Conservation (phyloP, 805 yeast genomes). For the Schwanniomyces sp. region DNA sequence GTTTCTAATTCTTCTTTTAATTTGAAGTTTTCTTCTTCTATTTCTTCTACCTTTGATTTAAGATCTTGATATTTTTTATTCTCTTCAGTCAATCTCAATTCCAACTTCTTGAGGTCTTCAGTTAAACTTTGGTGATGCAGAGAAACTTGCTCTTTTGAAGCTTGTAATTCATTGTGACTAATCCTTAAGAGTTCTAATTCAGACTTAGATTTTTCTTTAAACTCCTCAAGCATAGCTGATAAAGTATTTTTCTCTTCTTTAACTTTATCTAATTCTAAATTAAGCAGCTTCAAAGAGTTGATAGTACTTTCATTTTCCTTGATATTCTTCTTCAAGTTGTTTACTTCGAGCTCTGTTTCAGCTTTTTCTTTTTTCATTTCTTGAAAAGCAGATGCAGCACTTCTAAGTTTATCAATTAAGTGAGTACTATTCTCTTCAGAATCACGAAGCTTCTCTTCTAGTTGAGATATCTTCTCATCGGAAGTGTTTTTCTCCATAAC, state of each 20-base stretch:
- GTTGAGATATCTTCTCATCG: slow-evolving; percentile 16
- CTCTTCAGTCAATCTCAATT: slow-evolving; percentile 1
- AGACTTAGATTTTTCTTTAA: slow-evolving; percentile 1
- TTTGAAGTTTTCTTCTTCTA: slow-evolving; percentile 1
- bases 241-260: neutral
- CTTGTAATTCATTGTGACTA: slow-evolving; percentile 12
- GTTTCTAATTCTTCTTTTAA: neutral
- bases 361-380: slow-evolving; percentile 22
- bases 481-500: slow-evolving; percentile 17
- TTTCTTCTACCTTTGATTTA: slow-evolving; percentile 1
- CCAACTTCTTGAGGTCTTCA: slow-evolving; percentile 1
- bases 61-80: neutral
- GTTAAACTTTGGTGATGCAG: neutral
- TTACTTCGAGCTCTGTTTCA: slow-evolving; percentile 12
- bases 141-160: slow-evolving; percentile 2
- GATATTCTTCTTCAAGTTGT: slow-evolving; percentile 19
- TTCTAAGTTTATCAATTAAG: slow-evolving; percentile 41
- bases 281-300: slow-evolving; percentile 12
- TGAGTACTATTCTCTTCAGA: slow-evolving; percentile 32
- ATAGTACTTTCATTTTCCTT: slow-evolving; percentile 4
- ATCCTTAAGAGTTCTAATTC: slow-evolving; percentile 8
- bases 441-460: slow-evolving; percentile 23
- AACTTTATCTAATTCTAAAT: neutral
- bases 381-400: slow-evolving; percentile 37
- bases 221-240: neutral